A percentile compares a stretch with the other conserved stretches of the same genome.
These are phyloP conservation scores for Gnaphalium uliginosum DNA, from an alignment of 129 eudicot genomes.

Conservation along the genomic window DNA sequence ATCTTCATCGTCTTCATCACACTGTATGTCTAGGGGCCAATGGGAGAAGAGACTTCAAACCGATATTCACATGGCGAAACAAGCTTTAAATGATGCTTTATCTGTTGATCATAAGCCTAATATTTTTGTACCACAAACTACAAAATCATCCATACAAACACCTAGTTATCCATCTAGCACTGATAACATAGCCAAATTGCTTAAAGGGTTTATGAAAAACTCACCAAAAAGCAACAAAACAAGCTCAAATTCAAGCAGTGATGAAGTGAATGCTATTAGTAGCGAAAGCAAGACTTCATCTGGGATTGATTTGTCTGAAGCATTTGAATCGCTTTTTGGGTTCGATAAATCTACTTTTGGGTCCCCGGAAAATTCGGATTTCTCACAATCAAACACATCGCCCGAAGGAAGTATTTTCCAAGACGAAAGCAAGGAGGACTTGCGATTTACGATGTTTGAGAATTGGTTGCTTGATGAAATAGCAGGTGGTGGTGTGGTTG, in stretches of 20 bases:
- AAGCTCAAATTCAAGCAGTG: slow-evolving; percentile 42
- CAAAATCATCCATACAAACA: slow-evolving; percentile 18
- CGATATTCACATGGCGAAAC: slow-evolving; percentile 59
- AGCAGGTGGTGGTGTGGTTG: slow-evolving; percentile 23
- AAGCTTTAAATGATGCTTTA: slow-evolving; percentile 62
- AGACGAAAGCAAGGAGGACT: slow-evolving; percentile 49
- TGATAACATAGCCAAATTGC: slow-evolving; percentile 72
- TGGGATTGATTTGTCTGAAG: slow-evolving; percentile 51
- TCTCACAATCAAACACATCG: slow-evolving; percentile 59
- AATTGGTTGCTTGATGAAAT: slow-evolving; percentile 76
- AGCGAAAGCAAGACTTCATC: slow-evolving; percentile 43
- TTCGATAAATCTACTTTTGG: slow-evolving; percentile 42
- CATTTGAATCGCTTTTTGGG: slow-evolving; percentile 59
- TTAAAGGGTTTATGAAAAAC: slow-evolving; percentile 63
- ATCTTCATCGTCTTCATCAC: slow-evolving; percentile 41
- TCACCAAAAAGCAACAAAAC: slow-evolving; percentile 33
- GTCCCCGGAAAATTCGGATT: slow-evolving; percentile 57
- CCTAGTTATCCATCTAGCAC: slow-evolving; percentile 61
- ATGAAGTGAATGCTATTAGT: slow-evolving; percentile 30
- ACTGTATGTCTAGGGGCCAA: slow-evolving; percentile 55
- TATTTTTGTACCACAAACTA: not conserved
- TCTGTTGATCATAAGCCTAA: slow-evolving; percentile 41
- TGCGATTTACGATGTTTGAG: slow-evolving; percentile 61
- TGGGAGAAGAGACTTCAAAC: slow-evolving; percentile 71
- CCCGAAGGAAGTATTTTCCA: slow-evolving; percentile 49